Evolutionary conservation across 257 asterid species (phyloP).

Genomic region (Jaltomata sinuosa): DNA sequence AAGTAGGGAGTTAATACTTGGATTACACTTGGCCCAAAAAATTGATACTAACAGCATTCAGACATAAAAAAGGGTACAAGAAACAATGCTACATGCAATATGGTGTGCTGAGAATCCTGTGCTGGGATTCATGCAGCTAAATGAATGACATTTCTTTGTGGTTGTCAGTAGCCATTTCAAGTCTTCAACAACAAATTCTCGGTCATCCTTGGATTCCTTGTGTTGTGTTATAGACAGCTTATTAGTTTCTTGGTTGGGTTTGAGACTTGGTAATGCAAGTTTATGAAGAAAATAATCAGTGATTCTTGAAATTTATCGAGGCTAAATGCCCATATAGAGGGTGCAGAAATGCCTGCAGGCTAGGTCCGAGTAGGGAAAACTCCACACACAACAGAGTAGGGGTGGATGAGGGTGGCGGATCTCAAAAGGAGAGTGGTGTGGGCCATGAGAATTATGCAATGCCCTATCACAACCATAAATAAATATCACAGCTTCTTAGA

Average conservation of each 20-base stretch:
- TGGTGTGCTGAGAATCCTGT: not conserved
- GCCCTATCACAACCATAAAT: not conserved
- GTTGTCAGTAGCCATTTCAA: not conserved
- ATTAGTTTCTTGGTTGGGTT: not conserved
- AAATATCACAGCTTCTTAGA: not conserved
- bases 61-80: not conserved
- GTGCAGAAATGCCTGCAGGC: not conserved
- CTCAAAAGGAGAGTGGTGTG: not conserved
- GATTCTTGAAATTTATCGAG: not conserved
- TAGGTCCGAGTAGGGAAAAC: not conserved
- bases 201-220: not conserved
- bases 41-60: not conserved
- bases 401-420: not conserved
- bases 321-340: not conserved
- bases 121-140: not conserved
- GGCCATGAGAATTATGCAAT: not conserved
- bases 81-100: not conserved
- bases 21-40: not conserved
- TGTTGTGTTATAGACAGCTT: not conserved
- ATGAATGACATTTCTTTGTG: not conserved
- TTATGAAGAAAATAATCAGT: not conserved
- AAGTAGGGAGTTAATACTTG: constrained; percentile 19
- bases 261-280: not conserved
- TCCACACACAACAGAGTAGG: not conserved
- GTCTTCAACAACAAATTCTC: not conserved